Conservation (phyloP, 495 filamentous ascomycete species). For the Endocarpon pusillum region DNA sequence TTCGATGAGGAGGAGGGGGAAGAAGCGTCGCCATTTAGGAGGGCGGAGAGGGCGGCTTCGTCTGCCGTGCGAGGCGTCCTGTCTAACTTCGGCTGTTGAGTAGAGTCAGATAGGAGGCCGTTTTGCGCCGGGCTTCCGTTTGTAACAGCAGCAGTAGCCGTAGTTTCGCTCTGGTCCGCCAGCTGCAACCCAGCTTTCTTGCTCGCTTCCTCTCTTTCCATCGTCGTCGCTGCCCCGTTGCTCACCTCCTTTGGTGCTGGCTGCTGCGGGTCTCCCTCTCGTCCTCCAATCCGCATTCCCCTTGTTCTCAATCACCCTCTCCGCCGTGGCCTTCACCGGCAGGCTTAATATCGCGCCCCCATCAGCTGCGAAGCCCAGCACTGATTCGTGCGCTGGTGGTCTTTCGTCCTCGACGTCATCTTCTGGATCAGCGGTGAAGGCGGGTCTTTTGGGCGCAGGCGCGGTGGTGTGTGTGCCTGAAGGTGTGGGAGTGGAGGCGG, state of each 20-base stretch:
- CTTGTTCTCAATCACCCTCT: slow-evolving; percentile 19
- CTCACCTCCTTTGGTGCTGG: slow-evolving; percentile 31
- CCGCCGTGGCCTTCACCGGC: slow-evolving; percentile 32
- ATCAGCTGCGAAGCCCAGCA: slow-evolving; percentile 38
- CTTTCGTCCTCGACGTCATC: slow-evolving; percentile 24
- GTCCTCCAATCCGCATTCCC: slow-evolving; percentile 15
- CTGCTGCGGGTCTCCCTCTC: slow-evolving; percentile 24
- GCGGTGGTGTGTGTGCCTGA: not conserved
- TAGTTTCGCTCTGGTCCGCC: not conserved
- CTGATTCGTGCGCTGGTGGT: slow-evolving; percentile 26
- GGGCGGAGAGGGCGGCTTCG: slow-evolving; percentile 61
- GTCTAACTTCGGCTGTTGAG: not conserved
- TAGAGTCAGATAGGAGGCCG: too few relatives aligned
- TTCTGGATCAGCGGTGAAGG: slow-evolving; percentile 27
- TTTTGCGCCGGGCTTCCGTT: too few relatives aligned
- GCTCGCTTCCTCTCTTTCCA: slow-evolving; percentile 10
- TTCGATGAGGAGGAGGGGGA: slow-evolving; percentile 51
- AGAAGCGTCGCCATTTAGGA: slow-evolving; percentile 42
- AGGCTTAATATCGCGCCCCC: slow-evolving; percentile 36
- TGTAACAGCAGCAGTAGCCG: slow-evolving; percentile 3
- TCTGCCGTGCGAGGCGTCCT: slow-evolving; percentile 40
- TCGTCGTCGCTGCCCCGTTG: slow-evolving; percentile 9
- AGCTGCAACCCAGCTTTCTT: slow-evolving; percentile 12
- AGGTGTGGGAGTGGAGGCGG: not conserved
- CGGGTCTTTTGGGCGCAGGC: not conserved